These are phyloP conservation scores for Fonsecaea erecta DNA, from an alignment of 2,329 filamentous ascomycete species.

Conservation along the genomic window DNA sequence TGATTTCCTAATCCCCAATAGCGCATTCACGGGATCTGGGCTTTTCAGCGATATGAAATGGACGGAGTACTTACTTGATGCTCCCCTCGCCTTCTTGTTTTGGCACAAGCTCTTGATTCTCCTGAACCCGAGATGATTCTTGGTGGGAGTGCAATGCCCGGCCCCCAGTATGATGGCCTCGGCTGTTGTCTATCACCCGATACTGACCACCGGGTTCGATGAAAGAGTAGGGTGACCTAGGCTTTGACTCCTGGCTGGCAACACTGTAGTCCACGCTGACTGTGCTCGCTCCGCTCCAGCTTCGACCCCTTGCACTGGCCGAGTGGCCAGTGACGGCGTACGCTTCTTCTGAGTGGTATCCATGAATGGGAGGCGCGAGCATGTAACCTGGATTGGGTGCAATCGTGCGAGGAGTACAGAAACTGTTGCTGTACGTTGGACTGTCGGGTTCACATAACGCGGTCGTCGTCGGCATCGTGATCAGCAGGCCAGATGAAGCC, in stretches of 20 bases:
- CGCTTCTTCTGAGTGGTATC: constrained; percentile 7
- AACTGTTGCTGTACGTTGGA: constrained; percentile 2
- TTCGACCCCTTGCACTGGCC: constrained; percentile 15
- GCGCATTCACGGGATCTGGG: neutral
- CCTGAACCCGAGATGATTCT: neutral
- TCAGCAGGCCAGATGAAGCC: constrained; percentile 5
- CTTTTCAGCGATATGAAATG: neutral
- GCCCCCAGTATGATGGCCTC: neutral
- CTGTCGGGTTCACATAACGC: constrained; percentile 1
- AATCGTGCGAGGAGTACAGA: constrained; percentile 8
- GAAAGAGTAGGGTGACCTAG: constrained; percentile 7
- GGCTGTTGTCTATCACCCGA: neutral
- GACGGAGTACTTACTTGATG: constrained; percentile 4
- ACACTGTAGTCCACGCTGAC: constrained; percentile 9
- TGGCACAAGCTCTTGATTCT: neutral
- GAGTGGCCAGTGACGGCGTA: constrained; percentile 14
- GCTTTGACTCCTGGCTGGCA: constrained; percentile 5
- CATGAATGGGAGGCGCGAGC: neutral
- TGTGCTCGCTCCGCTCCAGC: constrained; percentile 13
- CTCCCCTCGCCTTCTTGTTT: neutral
- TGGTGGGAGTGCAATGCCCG: neutral
- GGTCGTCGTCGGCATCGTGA: constrained; percentile 4
- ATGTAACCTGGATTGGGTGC: neutral
- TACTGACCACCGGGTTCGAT: neutral
- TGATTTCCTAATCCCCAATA: neutral